A percentile compares a stretch with the other conserved stretches of the same genome.
phyloP scores from a whole-genome alignment of 2,329 filamentous ascomycete species.

The Dactylonectria macrodidyma region DNA sequence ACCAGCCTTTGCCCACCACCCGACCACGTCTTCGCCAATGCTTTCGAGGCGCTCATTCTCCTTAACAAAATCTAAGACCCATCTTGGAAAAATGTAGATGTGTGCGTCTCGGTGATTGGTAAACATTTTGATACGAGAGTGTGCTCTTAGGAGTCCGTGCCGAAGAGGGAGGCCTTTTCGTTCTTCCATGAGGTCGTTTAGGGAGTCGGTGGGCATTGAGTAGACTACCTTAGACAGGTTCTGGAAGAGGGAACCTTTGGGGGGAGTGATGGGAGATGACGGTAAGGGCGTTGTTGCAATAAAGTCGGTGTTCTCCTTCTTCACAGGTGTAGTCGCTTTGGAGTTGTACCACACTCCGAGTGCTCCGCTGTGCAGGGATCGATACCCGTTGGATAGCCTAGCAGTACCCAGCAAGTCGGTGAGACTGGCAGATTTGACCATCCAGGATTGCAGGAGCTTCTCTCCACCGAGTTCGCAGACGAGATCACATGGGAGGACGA shows the following conservation, averaged over 20 bases:
- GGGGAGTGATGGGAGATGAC: slow-evolving; percentile 59
- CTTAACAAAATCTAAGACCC: slow-evolving; percentile 88
- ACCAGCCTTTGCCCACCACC: slow-evolving; percentile 94
- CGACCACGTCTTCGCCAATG: slow-evolving; percentile 91
- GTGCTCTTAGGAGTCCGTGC: slow-evolving; percentile 80
- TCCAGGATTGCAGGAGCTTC: slow-evolving; percentile 90
- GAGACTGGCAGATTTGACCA: slow-evolving; percentile 84
- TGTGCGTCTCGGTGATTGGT: slow-evolving; percentile 92
- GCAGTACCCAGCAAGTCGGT: slow-evolving; percentile 69
- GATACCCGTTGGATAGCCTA: slow-evolving; percentile 55
- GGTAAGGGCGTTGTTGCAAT: slow-evolving; percentile 82
- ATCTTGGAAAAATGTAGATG: slow-evolving; percentile 93
- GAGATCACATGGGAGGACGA: slow-evolving; percentile 93
- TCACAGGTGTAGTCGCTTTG: slow-evolving; percentile 80
- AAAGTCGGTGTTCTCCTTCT: slow-evolving; percentile 95
- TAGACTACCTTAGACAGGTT: slow-evolving; percentile 85
- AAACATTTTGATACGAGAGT: slow-evolving; percentile 84
- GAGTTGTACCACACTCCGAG: slow-evolving; percentile 94
- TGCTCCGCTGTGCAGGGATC: slow-evolving; percentile 76
- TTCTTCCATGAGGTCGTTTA: slow-evolving; percentile 86
- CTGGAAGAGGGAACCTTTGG: slow-evolving; percentile 75
- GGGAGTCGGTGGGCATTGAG: slow-evolving; percentile 88
- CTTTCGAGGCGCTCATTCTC: slow-evolving; percentile 87
- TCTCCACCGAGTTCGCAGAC: slow-evolving; percentile 91
- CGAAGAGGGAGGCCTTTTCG: slow-evolving; percentile 82